Evolutionary conservation across 225 moss, liverwort and hornwort species (phyloP), one percentile per base, ranked within the genome.

Genomic region (Physcomitrium patens): DNA sequence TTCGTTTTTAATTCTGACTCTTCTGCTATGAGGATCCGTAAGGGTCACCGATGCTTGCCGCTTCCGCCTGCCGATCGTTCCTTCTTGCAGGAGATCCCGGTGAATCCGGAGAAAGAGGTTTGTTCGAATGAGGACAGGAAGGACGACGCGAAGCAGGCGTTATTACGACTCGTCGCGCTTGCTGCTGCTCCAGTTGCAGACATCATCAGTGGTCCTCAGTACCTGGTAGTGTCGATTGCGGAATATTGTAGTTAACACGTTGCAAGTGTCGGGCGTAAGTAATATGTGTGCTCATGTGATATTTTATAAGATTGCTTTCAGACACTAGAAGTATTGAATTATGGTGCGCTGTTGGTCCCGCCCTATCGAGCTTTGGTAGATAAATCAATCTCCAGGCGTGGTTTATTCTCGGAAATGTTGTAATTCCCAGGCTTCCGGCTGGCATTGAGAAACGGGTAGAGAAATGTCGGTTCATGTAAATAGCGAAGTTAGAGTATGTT

Each of bases 381-480:
- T 65, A 70, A 60, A 75, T 47, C 66, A 82, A 70, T 82, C 67
- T 76, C 63, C 68, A 37, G 73, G 77, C 69, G 77, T 73, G 84
- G 77, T 84, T 84, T 74, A 48, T 66, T 73, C 69, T 70, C 76
- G 80, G 77, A 80, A 84, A 73, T 84, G 80, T 77, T 84, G 73
- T 80, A 80, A 84, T 73, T 80, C 84, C 77, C 80, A 61, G 77
- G 77, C 84, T 84, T 77, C 76, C 77, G 80, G 76, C 65, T 83
- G 79, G 83, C 79, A 73, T 69, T 73, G 73, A 70, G 65, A 77
- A 77, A 73, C 61, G 84, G 74, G 80, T 80, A 76, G 54, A 80
- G 80, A 80, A 77, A 73, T 77, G 84, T 84, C 77, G 77, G 80
- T 80, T 84, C 77, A 50, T 76, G 79, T 80, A 80, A 77, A 73